Conservation (phyloP, 257 asterid genomes). For the Fraxinus anomala region DNA sequence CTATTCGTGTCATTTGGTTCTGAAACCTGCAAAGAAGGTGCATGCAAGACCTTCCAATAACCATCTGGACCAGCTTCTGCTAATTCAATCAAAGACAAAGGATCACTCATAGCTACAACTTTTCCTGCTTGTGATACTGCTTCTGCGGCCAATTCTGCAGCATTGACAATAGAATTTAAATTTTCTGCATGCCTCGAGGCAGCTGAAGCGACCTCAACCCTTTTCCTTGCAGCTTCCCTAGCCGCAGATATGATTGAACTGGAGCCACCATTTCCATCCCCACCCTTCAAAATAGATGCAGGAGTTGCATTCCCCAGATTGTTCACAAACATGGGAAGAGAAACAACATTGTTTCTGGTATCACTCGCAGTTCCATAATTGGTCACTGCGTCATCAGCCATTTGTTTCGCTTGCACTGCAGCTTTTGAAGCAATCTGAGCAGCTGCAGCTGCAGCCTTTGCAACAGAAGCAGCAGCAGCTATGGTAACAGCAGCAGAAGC, state of each 20-base stretch:
- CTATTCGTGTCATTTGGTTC: slow-evolving; percentile 38
- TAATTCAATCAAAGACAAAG: slow-evolving; percentile 63
- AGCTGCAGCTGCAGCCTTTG: slow-evolving; percentile 98
- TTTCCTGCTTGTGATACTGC: slow-evolving; percentile 94
- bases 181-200: slow-evolving; percentile 91
- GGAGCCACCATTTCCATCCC: slow-evolving; percentile 52
- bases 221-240: slow-evolving; percentile 87
- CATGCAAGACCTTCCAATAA: slow-evolving; percentile 59
- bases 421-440: slow-evolving; percentile 89
- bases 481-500: slow-evolving; percentile 88
- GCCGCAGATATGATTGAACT: slow-evolving; percentile 72
- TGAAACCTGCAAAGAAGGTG: slow-evolving; percentile 38
- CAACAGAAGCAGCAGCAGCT: slow-evolving; percentile 96
- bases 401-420: slow-evolving; percentile 81
- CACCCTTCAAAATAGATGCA: slow-evolving; percentile 53
- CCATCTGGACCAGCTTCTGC: slow-evolving; percentile 74
- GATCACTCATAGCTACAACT: slow-evolving; percentile 82
- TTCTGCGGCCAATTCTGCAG: slow-evolving; percentile 95
- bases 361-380: slow-evolving; percentile 38
- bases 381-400: slow-evolving; percentile 80
- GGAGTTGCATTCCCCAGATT: slow-evolving; percentile 54
- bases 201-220: slow-evolving; percentile 92
- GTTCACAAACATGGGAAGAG: slow-evolving; percentile 38
- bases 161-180: slow-evolving; percentile 83
- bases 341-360: slow-evolving; percentile 26